These are phyloP conservation scores for Lichina pygmaea DNA, from an alignment of 495 filamentous ascomycete species.

Conservation along the genomic window DNA sequence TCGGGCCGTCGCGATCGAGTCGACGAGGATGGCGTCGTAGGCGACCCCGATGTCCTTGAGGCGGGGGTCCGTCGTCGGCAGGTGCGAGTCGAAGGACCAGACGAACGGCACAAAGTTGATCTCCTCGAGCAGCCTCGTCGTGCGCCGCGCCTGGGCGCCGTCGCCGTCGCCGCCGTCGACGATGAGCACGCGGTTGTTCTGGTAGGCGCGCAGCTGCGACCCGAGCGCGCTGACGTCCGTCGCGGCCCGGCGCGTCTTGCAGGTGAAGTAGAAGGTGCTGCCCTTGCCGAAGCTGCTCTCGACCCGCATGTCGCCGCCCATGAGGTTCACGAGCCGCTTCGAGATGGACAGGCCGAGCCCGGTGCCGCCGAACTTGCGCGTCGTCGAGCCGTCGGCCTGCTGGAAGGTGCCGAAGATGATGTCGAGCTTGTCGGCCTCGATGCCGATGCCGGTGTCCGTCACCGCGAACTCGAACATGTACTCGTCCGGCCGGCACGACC, in stretches of 20 bases:
- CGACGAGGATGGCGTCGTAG: slow-evolving; percentile 95
- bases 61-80: slow-evolving; percentile 21
- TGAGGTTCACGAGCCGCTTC: slow-evolving; percentile 79
- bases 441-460: slow-evolving; percentile 91
- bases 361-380: slow-evolving; percentile 86
- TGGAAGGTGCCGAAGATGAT: slow-evolving; percentile 99
- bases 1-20: slow-evolving; percentile 73
- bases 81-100: slow-evolving; percentile 34
- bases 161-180: slow-evolving; percentile 56
- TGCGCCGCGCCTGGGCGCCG: slow-evolving; percentile 9
- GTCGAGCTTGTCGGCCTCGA: slow-evolving; percentile 85
- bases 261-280: slow-evolving; percentile 94
- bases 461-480: slow-evolving; percentile 95
- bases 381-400: slow-evolving; percentile 94
- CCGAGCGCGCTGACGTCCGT: slow-evolving; percentile 58
- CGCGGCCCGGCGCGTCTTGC: slow-evolving; percentile 64
- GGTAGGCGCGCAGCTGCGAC: slow-evolving; percentile 69
- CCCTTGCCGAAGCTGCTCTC: slow-evolving; percentile 80
- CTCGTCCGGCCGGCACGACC: slow-evolving; percentile 41
- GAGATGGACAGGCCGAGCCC: slow-evolving; percentile 92
- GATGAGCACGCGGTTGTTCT: slow-evolving; percentile 78
- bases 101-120: slow-evolving; percentile 66
- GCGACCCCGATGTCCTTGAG: slow-evolving; percentile 26
- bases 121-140: slow-evolving; percentile 38
- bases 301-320: slow-evolving; percentile 96